phyloP scores from a whole-genome alignment of 768 basidiomycete genomes.

The Collybiopsis confluens region DNA sequence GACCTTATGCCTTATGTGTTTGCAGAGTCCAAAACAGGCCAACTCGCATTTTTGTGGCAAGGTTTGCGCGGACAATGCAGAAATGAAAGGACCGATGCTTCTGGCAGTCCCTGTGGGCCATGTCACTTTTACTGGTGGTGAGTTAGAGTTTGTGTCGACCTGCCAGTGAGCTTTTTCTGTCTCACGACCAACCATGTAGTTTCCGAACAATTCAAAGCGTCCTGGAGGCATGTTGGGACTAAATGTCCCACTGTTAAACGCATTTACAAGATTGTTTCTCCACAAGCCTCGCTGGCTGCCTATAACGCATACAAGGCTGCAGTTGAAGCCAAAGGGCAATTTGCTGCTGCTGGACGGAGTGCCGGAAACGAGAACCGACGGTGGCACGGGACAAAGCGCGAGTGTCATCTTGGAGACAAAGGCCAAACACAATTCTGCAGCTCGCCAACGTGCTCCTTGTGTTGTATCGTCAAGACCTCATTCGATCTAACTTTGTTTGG shows the following conservation, averaged over 20 bases:
- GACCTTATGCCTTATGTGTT: constrained; percentile 56
- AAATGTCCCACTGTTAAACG: constrained; percentile 52
- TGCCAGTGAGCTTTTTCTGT: not conserved
- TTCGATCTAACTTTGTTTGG: constrained; percentile 61
- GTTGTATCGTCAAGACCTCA: constrained; percentile 59
- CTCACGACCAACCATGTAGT: constrained; percentile 42
- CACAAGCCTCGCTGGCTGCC: constrained; percentile 42
- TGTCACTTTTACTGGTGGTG: constrained; percentile 63
- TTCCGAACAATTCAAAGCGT: constrained; percentile 61
- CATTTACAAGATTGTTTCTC: constrained; percentile 61
- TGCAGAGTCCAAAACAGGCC: constrained; percentile 47
- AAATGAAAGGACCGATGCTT: constrained; percentile 49
- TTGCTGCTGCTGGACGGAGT: constrained; percentile 46
- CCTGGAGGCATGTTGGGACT: constrained; percentile 60
- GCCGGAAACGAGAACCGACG: constrained; percentile 70
- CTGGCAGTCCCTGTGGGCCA: constrained; percentile 58
- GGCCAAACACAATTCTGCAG: constrained; percentile 53
- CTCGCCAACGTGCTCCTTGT: constrained; percentile 57
- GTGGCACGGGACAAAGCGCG: constrained; percentile 69
- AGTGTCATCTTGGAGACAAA: constrained; percentile 61
- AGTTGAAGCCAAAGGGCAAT: constrained; percentile 60
- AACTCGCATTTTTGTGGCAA: constrained; percentile 62
- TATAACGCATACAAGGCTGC: constrained; percentile 62
- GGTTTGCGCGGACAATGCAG: constrained; percentile 50
- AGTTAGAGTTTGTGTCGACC: constrained; percentile 10